phyloP scores from a whole-genome alignment of 306 rosid species.

The Pachyrhizus erosus region DNA sequence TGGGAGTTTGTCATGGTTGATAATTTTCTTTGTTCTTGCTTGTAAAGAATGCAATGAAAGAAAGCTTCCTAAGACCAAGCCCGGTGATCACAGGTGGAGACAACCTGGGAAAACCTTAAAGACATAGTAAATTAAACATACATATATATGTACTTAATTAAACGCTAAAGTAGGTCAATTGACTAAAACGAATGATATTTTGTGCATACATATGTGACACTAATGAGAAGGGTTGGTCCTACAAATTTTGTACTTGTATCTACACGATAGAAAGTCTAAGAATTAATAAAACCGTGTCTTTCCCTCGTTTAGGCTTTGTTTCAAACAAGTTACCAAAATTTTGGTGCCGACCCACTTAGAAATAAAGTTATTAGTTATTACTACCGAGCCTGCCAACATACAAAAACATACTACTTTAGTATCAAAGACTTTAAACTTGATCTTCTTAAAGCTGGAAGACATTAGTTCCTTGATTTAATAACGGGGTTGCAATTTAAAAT shows the following conservation, averaged over 20 bases:
- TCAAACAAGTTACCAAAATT: conserved; percentile 44
- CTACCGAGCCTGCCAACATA: no score
- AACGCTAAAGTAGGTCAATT: conserved; percentile 43
- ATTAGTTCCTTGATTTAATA: conserved; percentile 50
- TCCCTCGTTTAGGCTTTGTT: conserved; percentile 30
- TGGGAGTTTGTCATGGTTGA: conserved; percentile 49
- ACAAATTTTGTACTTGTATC: conserved; percentile 38
- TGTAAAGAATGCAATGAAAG: conserved; percentile 43
- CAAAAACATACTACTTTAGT: not conserved
- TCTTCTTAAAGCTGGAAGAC: conserved; percentile 37
- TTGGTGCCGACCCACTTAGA: conserved; percentile 41
- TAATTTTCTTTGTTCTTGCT: conserved; percentile 42
- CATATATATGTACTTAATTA: conserved; percentile 4
- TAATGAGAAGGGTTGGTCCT: conserved; percentile 38
- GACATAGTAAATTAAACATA: not conserved
- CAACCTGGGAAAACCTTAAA: conserved; percentile 60
- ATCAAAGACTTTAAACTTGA: conserved; percentile 17
- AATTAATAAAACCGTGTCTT: conserved; percentile 1
- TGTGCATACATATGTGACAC: not conserved
- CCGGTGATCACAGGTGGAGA: conserved; percentile 57
- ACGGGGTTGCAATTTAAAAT: conserved; percentile 26
- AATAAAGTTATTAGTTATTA: not conserved
- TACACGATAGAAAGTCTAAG: conserved; percentile 22
- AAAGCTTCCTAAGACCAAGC: conserved; percentile 46
- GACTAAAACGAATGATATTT: conserved; percentile 39